phyloP scores from a whole-genome alignment of 106 monocot species.

The Acorus gramineus region DNA sequence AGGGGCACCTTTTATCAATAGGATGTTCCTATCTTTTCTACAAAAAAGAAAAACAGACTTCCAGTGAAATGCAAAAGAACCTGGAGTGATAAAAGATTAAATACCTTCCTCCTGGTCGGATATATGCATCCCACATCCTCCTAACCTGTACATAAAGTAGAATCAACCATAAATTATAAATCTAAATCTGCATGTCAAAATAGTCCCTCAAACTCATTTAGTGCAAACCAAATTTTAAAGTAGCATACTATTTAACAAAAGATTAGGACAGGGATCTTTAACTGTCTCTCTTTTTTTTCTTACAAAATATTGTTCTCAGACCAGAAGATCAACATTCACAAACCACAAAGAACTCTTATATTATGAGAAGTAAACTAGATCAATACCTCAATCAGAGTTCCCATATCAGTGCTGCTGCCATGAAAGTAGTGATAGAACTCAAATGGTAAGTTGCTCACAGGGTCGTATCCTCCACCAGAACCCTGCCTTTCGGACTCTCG shows the following conservation, averaged over 20 bases:
- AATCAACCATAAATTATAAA: too few relatives aligned
- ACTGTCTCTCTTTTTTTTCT: too few relatives aligned
- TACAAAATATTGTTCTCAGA: background rate
- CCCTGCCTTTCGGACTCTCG: conserved; percentile 22
- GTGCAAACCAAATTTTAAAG: too few relatives aligned
- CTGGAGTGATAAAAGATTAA: background rate
- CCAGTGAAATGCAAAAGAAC: too few relatives aligned
- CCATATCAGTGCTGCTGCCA: conserved; percentile 93
- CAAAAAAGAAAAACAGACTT: too few relatives aligned
- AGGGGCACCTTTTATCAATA: too few relatives aligned
- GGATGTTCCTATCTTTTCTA: too few relatives aligned
- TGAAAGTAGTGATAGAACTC: conserved; percentile 98
- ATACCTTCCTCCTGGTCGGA: conserved; percentile 85
- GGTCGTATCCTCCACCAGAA: conserved; percentile 24
- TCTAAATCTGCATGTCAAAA: too few relatives aligned
- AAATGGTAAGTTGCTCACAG: conserved; percentile 51
- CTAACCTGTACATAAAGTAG: conserved; percentile 45
- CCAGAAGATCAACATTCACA: background rate
- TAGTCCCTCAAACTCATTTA: too few relatives aligned
- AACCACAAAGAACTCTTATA: background rate
- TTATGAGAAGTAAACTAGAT: background rate
- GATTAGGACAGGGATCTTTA: too few relatives aligned
- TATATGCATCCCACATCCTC: conserved; percentile 86
- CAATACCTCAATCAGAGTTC: conserved; percentile 82
- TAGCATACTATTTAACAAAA: too few relatives aligned